Evolutionary conservation across 75 land plant species (phyloP), one percentile per base, ranked within the genome.

Genomic region (Pseudotsuga menziesii): DNA sequence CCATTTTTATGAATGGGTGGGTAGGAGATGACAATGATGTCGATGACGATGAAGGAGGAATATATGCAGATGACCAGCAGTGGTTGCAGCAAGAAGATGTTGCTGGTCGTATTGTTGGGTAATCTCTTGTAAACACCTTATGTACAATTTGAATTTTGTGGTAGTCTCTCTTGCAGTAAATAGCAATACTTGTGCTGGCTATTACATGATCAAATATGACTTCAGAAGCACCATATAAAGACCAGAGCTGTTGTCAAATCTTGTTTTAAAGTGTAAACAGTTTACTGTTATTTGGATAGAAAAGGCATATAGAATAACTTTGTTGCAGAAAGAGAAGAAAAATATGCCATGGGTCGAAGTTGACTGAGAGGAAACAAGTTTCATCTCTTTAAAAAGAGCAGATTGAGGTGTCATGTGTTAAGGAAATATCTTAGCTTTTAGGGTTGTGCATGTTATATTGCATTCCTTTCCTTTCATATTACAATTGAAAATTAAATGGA

Each of bases 61-160:
- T 66, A 66, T 66, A 66, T 35, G 70, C 70, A 17, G 70, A 66
- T 27, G 41, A 66, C 35, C 70, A 66, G 36, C 16, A 66, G 32
- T 66, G 70, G 70, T 66, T 66, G 70, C 70, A 16, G 16, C 70
- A 35, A 36, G n/a, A 66, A 35, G 70, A 66, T 66, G 36, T 66
- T 66, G 41, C 70, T 66, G 70, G 70, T 66, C 70, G 41, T 35
- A 66, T 66, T 66, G 70, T 66, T 66, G 70, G 70, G 70, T 66
- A 66, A 66, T 17, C 41, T 66, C 70, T 66, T 35, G 3, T 16
- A 35, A 64, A 66, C 15, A 14, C 5, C 5, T 66, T 66, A 16
- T 17, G 7, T 35, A 16, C 29, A 29, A 16, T 66, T 66, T 66
- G 2, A 16, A 27, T 66, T 19, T 35, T 66, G 16, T 17, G 35